Conservation (phyloP, 1,284 basidiomycete species). For the Leccinum holopus region DNA sequence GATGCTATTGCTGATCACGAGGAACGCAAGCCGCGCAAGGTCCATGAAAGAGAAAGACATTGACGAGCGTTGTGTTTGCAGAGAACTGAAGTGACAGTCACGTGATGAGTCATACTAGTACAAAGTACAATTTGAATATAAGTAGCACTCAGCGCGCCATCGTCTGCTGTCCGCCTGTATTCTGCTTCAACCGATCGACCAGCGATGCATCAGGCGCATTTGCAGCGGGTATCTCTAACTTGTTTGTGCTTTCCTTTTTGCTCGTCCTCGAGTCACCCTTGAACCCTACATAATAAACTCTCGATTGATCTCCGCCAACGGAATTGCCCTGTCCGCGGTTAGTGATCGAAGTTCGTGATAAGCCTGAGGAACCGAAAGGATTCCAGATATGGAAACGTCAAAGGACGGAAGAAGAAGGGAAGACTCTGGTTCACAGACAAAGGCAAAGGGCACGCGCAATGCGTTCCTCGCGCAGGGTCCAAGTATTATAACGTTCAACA, state of each 20-base stretch:
- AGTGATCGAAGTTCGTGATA: conserved; percentile 14
- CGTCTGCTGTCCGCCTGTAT: conserved; percentile 38
- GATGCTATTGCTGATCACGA: too few species aligned
- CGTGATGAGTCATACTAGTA: background rate
- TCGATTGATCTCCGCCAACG: conserved; percentile 57
- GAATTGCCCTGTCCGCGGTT: conserved; percentile 55
- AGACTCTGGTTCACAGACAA: background rate
- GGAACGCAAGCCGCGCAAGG: too few species aligned
- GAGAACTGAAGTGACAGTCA: too few species aligned
- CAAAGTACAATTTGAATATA: background rate
- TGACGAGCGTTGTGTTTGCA: too few species aligned
- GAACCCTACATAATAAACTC: conserved; percentile 79
- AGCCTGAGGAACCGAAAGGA: conserved; percentile 8
- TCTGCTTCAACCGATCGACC: conserved; percentile 60
- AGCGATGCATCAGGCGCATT: conserved; percentile 67
- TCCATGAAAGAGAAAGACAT: too few species aligned
- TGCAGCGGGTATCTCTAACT: conserved; percentile 68
- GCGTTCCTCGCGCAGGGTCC: conserved; percentile 6
- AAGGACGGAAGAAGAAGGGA: conserved; percentile 11
- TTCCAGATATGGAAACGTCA: conserved; percentile 27
- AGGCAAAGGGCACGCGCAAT: conserved; percentile 14
- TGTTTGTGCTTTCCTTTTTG: conserved; percentile 58
- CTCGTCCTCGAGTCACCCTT: conserved; percentile 65
- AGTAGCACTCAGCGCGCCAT: conserved; percentile 24
- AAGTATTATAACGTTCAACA: conserved; percentile 1